Evolutionary conservation across 306 rosid genomes (phyloP).

Genomic region (Casuarina glauca): DNA sequence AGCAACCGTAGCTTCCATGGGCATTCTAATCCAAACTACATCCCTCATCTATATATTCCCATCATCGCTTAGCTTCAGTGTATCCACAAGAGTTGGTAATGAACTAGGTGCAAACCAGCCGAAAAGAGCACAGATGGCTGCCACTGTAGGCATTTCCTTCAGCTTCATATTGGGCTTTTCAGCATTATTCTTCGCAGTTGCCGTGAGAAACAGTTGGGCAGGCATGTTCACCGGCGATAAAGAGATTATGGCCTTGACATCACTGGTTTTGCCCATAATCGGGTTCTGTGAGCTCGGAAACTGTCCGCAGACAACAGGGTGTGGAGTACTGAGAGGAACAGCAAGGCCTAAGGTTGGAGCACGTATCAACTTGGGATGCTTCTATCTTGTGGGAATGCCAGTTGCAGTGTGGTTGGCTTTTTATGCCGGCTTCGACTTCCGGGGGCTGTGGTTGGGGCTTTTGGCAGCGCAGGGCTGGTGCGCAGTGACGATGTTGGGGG

Average conservation of each 20-base stretch:
- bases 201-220: constrained; percentile 78
- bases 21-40: constrained; percentile 83
- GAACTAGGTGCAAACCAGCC: constrained; percentile 76
- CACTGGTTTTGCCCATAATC: constrained; percentile 77
- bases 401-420: constrained; percentile 67
- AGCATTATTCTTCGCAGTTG: constrained; percentile 60
- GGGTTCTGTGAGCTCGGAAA: constrained; percentile 94
- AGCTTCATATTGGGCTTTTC: constrained; percentile 61
- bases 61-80: constrained; percentile 78
- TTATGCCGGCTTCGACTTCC: constrained; percentile 64
- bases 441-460: constrained; percentile 85
- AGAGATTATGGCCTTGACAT: constrained; percentile 59
- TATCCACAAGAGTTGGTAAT: constrained; percentile 85
- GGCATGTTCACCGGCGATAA: constrained; percentile 67
- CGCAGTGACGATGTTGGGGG: constrained; percentile 79
- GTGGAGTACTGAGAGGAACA: constrained; percentile 87
- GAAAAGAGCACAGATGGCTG: constrained; percentile 58
- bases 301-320: constrained; percentile 94
- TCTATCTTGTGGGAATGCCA: constrained; percentile 89
- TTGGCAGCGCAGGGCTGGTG: constrained; percentile 89
- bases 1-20: constrained; percentile 93
- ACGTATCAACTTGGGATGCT: constrained; percentile 75
- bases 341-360: constrained; percentile 93
- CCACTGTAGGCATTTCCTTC: constrained; percentile 67
- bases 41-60: constrained; percentile 85